Evolutionary conservation across 768 basidiomycete genomes (phyloP), one percentile per base, ranked within the genome.

Genomic region (Nevesoporus exiguus): DNA sequence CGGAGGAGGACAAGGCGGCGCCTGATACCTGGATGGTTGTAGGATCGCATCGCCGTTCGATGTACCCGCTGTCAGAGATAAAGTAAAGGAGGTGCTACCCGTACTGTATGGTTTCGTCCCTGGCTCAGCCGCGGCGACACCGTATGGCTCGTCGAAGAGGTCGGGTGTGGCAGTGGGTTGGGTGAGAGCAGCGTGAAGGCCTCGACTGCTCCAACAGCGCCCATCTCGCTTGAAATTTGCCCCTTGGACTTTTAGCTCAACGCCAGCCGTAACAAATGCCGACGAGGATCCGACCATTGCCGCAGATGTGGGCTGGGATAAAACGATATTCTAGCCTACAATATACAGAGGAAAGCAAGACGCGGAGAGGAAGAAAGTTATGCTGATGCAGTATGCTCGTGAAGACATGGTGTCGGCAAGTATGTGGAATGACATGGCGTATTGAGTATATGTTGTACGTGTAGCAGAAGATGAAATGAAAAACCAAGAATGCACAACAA

Each of bases 271-370:
- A 29, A 29, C 8, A 29, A 29, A 17, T 13, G 6, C 24, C 40
- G 42, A 41, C 19, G 36, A 42, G 33, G 33, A 15, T 34, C 33
- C 33, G 7, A 36, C 55, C 59, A 45, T 45, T 34, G 49, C 43
- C 49, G 67, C 63, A 58, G 58, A 47, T 24, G 19, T 13, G 25
- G 51, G 36, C 49, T 50, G 46, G 49, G 43, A 60, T 49, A 67
- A 58, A 49, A 57, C 44, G 44, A 73, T 74, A 77, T 60, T 65
- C 67, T 71, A 76, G 61, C 66, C 70, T 81, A 80, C 77, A 80
- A 67, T 66, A 66, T 77, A 75, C 76, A 67, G 63, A 65, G 51
- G 61, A 62, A 48, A 59, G 61, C 55, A 47, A 55, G 60, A 49
- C 60, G 57, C 49, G 22, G 51, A 49, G 47, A 51, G 46, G 19